These are phyloP conservation scores for Exsudoporus frostii DNA, from an alignment of 768 basidiomycete species.

Conservation along the genomic window DNA sequence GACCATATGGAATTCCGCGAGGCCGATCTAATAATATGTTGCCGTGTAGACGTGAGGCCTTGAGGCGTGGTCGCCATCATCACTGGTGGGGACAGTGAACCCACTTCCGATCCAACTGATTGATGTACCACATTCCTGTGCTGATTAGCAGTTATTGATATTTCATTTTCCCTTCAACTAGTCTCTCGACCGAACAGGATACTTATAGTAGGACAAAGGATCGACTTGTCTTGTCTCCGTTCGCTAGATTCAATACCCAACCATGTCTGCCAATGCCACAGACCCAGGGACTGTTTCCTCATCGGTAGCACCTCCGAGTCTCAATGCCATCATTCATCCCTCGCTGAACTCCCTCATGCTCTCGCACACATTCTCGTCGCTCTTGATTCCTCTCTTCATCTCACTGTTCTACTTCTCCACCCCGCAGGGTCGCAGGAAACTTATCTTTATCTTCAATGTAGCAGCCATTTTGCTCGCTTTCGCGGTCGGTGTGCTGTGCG, in stretches of 20 bases:
- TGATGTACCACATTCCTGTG: no score
- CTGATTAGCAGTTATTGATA: no score
- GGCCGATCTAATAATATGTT: no score
- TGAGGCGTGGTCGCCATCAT: no score
- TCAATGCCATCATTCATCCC: conserved; percentile 8
- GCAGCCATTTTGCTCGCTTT: conserved; percentile 11
- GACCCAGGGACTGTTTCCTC: neutral
- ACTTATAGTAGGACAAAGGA: neutral
- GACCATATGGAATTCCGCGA: no score
- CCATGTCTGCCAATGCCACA: conserved; percentile 3
- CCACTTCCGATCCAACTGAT: no score
- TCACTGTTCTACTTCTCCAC: conserved; percentile 21
- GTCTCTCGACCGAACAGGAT: neutral
- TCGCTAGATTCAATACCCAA: neutral
- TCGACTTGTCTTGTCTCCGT: neutral
- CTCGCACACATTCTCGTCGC: conserved; percentile 19
- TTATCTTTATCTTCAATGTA: conserved; percentile 21
- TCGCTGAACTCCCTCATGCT: conserved; percentile 21
- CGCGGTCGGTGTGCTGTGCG: conserved; percentile 7
- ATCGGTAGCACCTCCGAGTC: neutral
- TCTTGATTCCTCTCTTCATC: conserved; percentile 19
- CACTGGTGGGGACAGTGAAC: no score
- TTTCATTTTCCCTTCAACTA: no score
- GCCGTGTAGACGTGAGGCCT: no score
- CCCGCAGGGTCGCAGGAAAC: conserved; percentile 6